Conservation (phyloP, 1,139 yeast species). For the Suhomyces atakaporum region DNA sequence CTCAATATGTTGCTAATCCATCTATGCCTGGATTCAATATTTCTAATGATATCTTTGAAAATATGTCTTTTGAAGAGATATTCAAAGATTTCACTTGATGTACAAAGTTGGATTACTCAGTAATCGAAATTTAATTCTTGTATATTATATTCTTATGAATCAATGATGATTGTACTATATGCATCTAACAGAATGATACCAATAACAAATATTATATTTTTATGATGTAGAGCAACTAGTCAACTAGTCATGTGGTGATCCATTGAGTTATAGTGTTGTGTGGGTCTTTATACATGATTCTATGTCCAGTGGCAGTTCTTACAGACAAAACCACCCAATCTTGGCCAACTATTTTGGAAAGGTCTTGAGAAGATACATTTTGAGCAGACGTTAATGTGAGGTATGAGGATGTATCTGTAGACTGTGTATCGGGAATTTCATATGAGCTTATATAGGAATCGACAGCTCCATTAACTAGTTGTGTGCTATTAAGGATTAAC, state of each 20-base stretch:
- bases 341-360: not conserved
- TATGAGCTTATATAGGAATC: slow-evolving; percentile 20
- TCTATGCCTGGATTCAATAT: not conserved
- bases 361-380: slow-evolving; percentile 1
- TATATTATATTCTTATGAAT: slow-evolving; percentile 4
- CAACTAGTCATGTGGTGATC: not conserved
- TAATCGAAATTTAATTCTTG: slow-evolving; percentile 5
- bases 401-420: not conserved
- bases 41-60: slow-evolving; percentile 10
- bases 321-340: slow-evolving; percentile 3
- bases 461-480: slow-evolving; percentile 14
- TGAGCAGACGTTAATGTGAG: not conserved
- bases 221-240: too few species aligned
- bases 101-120: not conserved
- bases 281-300: slow-evolving; percentile 6
- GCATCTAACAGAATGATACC: too few species aligned
- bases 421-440: slow-evolving; percentile 10
- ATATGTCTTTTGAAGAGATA: slow-evolving; percentile 14
- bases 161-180: not conserved
- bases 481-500: slow-evolving; percentile 20
- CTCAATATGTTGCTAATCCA: not conserved
- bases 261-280: slow-evolving; percentile 1
- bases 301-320: not conserved
- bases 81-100: slow-evolving; percentile 12
- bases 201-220: too few species aligned